phyloP scores from a whole-genome alignment of 768 basidiomycete genomes.

The Termitomyces titanicus region DNA sequence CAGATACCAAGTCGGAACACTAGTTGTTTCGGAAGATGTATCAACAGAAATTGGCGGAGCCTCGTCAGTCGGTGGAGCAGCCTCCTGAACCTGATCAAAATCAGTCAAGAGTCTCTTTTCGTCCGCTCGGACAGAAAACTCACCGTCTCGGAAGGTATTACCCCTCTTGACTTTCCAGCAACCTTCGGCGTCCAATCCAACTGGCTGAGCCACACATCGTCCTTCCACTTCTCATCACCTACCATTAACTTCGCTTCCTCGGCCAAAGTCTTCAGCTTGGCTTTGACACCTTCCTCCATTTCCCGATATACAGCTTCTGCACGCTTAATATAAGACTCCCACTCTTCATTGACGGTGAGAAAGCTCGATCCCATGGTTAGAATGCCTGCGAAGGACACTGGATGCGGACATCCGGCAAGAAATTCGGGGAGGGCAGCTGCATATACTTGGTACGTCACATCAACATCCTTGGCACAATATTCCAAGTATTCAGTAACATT shows the following conservation, averaged over 20 bases:
- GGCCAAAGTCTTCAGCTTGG: constrained; percentile 64
- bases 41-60: not conserved
- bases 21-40: not conserved
- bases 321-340: constrained; percentile 77
- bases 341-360: constrained; percentile 84
- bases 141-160: constrained; percentile 30
- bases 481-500: constrained; percentile 70
- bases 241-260: constrained; percentile 65
- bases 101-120: not conserved
- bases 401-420: constrained; percentile 80
- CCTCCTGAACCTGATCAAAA: constrained; percentile 1
- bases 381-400: constrained; percentile 89
- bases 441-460: constrained; percentile 81
- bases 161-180: constrained; percentile 64
- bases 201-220: constrained; percentile 83
- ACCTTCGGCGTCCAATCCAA: constrained; percentile 94
- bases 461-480: constrained; percentile 87
- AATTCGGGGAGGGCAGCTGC: constrained; percentile 76
- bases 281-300: constrained; percentile 74
- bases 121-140: constrained; percentile 3
- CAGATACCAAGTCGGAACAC: constrained; percentile 58
- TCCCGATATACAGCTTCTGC: constrained; percentile 74
- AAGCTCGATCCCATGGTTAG: constrained; percentile 91
- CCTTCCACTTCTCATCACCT: constrained; percentile 48
- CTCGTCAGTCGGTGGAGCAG: not conserved